These are phyloP conservation scores for Fraxinus excelsior DNA, from an alignment of 257 asterid species.

Conservation along the genomic window DNA sequence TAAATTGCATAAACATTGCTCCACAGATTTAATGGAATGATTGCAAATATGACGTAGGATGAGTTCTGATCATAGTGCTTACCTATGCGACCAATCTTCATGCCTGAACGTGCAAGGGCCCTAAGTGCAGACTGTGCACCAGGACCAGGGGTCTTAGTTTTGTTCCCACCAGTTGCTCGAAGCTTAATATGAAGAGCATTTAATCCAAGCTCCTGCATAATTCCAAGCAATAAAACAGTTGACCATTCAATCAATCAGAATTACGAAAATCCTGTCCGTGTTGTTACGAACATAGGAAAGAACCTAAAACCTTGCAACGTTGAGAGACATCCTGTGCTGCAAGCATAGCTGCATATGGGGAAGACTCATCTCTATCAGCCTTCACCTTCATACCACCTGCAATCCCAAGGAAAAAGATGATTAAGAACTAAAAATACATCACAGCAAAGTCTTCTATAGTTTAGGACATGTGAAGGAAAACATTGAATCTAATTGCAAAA, in stretches of 20 bases:
- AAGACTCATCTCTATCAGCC: conserved; percentile 61
- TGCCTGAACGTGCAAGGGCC: conserved; percentile 62
- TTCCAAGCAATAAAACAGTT: not conserved
- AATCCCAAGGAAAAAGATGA: not conserved
- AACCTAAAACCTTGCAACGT: conserved; percentile 49
- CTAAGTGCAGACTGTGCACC: conserved; percentile 62
- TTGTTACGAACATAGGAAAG: not conserved
- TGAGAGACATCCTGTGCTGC: conserved; percentile 56
- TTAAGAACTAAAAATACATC: not conserved
- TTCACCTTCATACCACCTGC: conserved; percentile 63
- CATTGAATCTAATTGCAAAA: not conserved
- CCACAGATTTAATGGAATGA: not conserved
- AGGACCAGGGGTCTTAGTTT: conserved; percentile 61
- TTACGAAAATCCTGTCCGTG: not conserved
- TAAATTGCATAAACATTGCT: not conserved
- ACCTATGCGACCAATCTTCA: conserved; percentile 66
- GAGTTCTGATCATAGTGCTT: not conserved
- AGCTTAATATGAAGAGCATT: conserved; percentile 55
- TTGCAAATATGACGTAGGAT: not conserved
- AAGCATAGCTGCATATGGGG: conserved; percentile 64
- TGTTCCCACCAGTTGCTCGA: conserved; percentile 62
- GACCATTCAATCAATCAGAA: not conserved
- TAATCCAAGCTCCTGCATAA: conserved; percentile 50
- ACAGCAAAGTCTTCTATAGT: not conserved
- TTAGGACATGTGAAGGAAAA: not conserved